Conservation (phyloP, 2,329 filamentous ascomycete species). For the Grosmannia serpens region DNA sequence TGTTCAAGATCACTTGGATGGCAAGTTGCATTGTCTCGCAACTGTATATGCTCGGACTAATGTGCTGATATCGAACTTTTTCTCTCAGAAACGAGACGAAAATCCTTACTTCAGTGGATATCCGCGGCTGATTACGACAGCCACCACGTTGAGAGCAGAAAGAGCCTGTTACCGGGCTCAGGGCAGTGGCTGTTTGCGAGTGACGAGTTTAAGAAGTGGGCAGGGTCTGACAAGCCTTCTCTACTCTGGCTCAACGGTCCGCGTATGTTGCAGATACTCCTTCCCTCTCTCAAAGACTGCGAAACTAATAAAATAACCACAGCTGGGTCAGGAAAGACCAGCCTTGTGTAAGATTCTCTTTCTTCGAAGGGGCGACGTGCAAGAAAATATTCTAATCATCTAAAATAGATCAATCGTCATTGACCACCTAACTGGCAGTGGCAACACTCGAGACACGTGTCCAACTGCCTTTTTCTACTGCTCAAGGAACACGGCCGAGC, state of each 20-base stretch:
- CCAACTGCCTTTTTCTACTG: neutral
- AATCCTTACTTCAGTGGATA: neutral
- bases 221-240: neutral
- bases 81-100: neutral
- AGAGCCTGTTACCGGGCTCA: neutral
- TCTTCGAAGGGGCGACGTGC: too few species aligned
- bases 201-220: neutral
- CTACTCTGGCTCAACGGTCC: neutral
- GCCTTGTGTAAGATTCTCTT: too few species aligned
- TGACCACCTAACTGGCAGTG: neutral
- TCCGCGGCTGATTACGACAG: neutral
- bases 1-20: neutral
- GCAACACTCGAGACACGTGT: neutral
- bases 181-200: neutral
- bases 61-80: too few species aligned
- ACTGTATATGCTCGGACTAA: neutral
- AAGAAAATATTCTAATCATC: too few species aligned
- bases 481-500: neutral
- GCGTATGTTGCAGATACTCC: neutral
- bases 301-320: too few species aligned
- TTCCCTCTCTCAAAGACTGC: too few species aligned
- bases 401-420: neutral
- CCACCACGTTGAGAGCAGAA: neutral
- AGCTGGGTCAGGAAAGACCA: too few species aligned
- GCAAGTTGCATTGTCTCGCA: neutral